Conservation (phyloP, 1,284 basidiomycete genomes). For the Caloboletus inedulis region DNA sequence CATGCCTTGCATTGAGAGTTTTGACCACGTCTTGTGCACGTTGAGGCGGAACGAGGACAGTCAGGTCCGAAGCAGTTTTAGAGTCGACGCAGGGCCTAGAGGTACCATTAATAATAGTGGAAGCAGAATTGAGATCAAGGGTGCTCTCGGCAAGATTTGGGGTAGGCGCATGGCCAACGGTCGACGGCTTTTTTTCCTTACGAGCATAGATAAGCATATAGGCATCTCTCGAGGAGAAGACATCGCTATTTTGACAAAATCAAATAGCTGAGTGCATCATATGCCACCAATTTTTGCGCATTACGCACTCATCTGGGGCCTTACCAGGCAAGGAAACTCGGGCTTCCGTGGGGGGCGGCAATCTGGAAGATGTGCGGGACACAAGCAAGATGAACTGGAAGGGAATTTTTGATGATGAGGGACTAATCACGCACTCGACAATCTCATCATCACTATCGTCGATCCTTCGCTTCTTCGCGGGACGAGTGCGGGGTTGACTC, state of each 20-base stretch:
- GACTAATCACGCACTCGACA: constrained; percentile 37
- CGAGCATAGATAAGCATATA: constrained; percentile 91
- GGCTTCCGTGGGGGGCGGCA: constrained; percentile 19
- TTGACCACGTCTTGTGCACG: constrained; percentile 54
- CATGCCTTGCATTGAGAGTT: constrained; percentile 53
- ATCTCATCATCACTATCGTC: constrained; percentile 63
- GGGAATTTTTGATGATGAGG: constrained; percentile 13
- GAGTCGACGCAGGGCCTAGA: constrained; percentile 13
- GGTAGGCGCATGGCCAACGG: constrained; percentile 20
- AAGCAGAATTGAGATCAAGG: constrained; percentile 9
- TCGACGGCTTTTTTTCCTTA: constrained; percentile 25
- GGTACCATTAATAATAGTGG: constrained; percentile 19
- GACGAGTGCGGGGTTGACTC: constrained; percentile 27
- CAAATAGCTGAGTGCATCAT: constrained; percentile 23
- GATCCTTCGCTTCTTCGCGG: constrained; percentile 41
- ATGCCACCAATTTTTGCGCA: constrained; percentile 5
- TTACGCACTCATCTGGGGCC: constrained; percentile 27
- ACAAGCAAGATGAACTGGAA: constrained; percentile 23
- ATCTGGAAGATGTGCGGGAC: constrained; percentile 20
- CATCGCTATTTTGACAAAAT: constrained; percentile 29
- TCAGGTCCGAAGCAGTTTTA: constrained; percentile 20
- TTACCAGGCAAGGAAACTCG: constrained; percentile 27
- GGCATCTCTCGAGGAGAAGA: constrained; percentile 72
- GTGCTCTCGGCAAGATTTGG: constrained; percentile 24
- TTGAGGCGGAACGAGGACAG: constrained; percentile 43